phyloP scores from a whole-genome alignment of 352 stramenopile species.

The Globisporangium carolinianum region DNA sequence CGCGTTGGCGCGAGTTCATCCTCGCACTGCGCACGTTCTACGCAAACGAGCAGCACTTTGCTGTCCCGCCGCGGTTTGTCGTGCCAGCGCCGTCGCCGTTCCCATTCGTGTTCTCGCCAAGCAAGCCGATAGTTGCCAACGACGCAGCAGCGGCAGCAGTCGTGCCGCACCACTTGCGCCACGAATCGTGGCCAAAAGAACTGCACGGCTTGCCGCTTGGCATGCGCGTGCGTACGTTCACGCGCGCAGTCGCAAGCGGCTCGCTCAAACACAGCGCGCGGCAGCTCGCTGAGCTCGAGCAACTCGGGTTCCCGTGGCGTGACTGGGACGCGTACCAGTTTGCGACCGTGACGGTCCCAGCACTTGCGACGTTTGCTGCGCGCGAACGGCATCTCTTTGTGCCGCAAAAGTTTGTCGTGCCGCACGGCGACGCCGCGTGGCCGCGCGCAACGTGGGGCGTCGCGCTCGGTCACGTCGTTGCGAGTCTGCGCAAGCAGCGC shows the following conservation, averaged over 20 bases:
- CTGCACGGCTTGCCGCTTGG: conserved; percentile 49
- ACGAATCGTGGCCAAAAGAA: conserved; percentile 30
- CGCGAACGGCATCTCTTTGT: conserved; percentile 86
- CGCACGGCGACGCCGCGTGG: conserved; percentile 54
- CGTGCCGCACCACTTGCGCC: conserved; percentile 5
- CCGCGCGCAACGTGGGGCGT: conserved; percentile 77
- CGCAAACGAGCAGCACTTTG: conserved; percentile 53
- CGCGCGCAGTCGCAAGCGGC: conserved; percentile 25
- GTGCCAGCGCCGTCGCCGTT: conserved; percentile 26
- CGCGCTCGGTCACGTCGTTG: conserved; percentile 81
- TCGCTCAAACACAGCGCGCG: conserved; percentile 19
- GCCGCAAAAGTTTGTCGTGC: conserved; percentile 90
- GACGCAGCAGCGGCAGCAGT: background rate
- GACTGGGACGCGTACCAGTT: conserved; percentile 65
- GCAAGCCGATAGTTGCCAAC: background rate
- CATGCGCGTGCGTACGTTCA: conserved; percentile 47
- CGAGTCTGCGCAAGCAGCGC: conserved; percentile 76
- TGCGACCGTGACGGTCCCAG: conserved; percentile 51
- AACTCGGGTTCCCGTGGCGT: conserved; percentile 50
- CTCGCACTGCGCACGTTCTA: conserved; percentile 47
- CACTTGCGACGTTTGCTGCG: conserved; percentile 72
- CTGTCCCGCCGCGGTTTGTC: conserved; percentile 36
- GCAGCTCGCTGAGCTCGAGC: conserved; percentile 29
- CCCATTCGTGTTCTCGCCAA: conserved; percentile 16
- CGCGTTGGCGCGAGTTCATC: conserved; percentile 25